Evolutionary conservation across 1,139 yeast genomes (phyloP).

Genomic region (Candida mesenterica): DNA sequence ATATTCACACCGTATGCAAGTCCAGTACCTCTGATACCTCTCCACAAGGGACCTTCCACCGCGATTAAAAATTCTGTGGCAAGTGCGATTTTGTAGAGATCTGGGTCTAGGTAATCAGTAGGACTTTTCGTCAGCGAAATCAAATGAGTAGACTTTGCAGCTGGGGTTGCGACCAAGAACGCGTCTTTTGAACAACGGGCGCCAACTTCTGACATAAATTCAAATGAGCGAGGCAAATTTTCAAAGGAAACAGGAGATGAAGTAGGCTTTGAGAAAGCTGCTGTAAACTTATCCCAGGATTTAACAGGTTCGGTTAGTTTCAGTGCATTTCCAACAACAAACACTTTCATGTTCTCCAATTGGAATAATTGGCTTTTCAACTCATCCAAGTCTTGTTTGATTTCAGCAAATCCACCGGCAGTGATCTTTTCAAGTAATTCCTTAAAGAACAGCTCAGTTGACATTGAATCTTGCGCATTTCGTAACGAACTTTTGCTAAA

Average conservation of each 20-base stretch:
- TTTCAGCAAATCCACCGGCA: slow-evolving; percentile 45
- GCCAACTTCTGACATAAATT: slow-evolving; percentile 61
- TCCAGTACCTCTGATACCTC: slow-evolving; percentile 94
- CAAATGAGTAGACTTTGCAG: slow-evolving; percentile 83
- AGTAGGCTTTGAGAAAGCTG: slow-evolving; percentile 12
- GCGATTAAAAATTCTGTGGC: slow-evolving; percentile 79
- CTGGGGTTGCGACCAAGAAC: slow-evolving; percentile 69
- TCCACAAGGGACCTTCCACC: slow-evolving; percentile 97
- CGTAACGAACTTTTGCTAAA: slow-evolving; percentile 60
- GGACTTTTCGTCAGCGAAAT: slow-evolving; percentile 63
- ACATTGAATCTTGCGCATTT: slow-evolving; percentile 64
- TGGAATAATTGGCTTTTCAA: slow-evolving; percentile 59
- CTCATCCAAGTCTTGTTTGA: slow-evolving; percentile 54
- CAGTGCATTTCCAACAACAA: slow-evolving; percentile 68
- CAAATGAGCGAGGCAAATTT: slow-evolving; percentile 51
- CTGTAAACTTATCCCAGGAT: slow-evolving; percentile 55
- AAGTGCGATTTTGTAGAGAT: slow-evolving; percentile 67
- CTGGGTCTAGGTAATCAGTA: slow-evolving; percentile 61
- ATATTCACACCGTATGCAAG: slow-evolving; percentile 86
- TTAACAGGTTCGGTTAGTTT: slow-evolving; percentile 54
- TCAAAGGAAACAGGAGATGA: slow-evolving; percentile 20
- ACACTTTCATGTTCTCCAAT: slow-evolving; percentile 60
- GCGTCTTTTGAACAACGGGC: slow-evolving; percentile 53
- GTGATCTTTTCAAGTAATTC: slow-evolving; percentile 51
- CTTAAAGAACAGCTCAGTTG: slow-evolving; percentile 58